These are phyloP conservation scores for Tolypocladium guangdongense DNA, from an alignment of 2,329 filamentous ascomycete species.

Conservation along the genomic window DNA sequence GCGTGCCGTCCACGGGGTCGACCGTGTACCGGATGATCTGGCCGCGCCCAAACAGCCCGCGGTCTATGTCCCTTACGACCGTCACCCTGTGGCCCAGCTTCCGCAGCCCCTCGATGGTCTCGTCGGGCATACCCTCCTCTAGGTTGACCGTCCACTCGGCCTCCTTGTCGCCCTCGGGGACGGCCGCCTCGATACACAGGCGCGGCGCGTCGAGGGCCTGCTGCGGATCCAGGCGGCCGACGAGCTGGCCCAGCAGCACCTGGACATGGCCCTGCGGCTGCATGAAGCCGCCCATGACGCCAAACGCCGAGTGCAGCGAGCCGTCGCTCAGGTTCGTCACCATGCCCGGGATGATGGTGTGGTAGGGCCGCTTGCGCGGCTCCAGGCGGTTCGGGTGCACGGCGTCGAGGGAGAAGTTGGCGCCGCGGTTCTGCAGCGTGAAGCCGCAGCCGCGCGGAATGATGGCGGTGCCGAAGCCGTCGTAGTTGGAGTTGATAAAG, in stretches of 20 bases:
- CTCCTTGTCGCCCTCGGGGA: conserved; percentile 48
- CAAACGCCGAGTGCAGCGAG: conserved; percentile 74
- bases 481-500: conserved; percentile 95
- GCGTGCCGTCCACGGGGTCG: conserved; percentile 55
- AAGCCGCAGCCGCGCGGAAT: conserved; percentile 82
- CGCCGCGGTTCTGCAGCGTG: conserved; percentile 85
- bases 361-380: conserved; percentile 82
- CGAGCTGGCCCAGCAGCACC: conserved; percentile 78
- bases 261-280: conserved; percentile 96
- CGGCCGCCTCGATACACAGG: conserved; percentile 73
- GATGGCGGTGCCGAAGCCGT: conserved; percentile 77
- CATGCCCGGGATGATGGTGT: conserved; percentile 93
- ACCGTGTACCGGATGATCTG: conserved; percentile 74
- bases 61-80: conserved; percentile 52
- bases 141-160: conserved; percentile 59
- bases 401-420: conserved; percentile 65
- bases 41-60: conserved; percentile 70
- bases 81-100: conserved; percentile 63
- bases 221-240: conserved; percentile 74
- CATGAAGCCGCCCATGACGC: conserved; percentile 98
- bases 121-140: conserved; percentile 68
- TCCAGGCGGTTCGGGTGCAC: conserved; percentile 71
- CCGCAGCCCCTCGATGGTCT: conserved; percentile 56
- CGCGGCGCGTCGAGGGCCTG: conserved; percentile 82
- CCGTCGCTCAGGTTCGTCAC: conserved; percentile 68